These are phyloP conservation scores for Naganishia onofrii DNA, from an alignment of 768 basidiomycete genomes.

Conservation along the genomic window DNA sequence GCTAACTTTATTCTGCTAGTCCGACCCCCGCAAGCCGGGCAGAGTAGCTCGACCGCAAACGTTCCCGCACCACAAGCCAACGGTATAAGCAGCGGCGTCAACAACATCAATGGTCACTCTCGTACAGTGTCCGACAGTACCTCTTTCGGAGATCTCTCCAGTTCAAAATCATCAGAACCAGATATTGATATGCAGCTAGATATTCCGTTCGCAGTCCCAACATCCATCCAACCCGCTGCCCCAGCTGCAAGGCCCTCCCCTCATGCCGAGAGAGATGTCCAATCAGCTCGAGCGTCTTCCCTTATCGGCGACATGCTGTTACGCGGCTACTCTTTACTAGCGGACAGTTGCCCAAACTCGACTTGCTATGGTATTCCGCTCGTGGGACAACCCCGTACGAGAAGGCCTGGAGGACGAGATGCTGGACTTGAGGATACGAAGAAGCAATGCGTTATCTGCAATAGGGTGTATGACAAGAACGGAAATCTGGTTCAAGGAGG, in stretches of 20 bases:
- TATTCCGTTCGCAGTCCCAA: slow-evolving; percentile 6
- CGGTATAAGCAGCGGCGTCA: slow-evolving; percentile 13
- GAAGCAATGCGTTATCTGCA: slow-evolving; percentile 45
- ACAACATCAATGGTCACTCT: slow-evolving; percentile 25
- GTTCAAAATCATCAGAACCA: slow-evolving; percentile 1
- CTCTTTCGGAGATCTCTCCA: slow-evolving; percentile 7
- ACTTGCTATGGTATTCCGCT: slow-evolving; percentile 46
- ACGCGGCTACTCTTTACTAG: slow-evolving; percentile 45
- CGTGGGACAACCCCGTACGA: slow-evolving; percentile 45
- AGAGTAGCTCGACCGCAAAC: background rate
- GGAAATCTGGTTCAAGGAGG: slow-evolving; percentile 9
- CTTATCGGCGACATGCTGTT: slow-evolving; percentile 42
- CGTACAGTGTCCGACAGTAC: slow-evolving; percentile 9
- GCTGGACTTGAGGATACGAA: slow-evolving; percentile 34
- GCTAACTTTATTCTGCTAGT: background rate
- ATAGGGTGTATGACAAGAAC: slow-evolving; percentile 15
- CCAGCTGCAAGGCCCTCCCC: background rate
- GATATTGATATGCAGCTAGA: slow-evolving; percentile 1
- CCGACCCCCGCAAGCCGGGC: background rate
- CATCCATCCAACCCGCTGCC: background rate
- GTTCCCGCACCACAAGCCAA: background rate
- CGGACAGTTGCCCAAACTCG: slow-evolving; percentile 40
- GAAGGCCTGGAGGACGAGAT: slow-evolving; percentile 28
- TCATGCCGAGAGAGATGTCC: slow-evolving; percentile 10
- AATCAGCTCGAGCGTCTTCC: slow-evolving; percentile 36